Percentiles rank a stretch among this genome's conserved stretches.
Evolutionary conservation across 306 rosid species (phyloP).

Genomic region (Castanospermum australe): DNA sequence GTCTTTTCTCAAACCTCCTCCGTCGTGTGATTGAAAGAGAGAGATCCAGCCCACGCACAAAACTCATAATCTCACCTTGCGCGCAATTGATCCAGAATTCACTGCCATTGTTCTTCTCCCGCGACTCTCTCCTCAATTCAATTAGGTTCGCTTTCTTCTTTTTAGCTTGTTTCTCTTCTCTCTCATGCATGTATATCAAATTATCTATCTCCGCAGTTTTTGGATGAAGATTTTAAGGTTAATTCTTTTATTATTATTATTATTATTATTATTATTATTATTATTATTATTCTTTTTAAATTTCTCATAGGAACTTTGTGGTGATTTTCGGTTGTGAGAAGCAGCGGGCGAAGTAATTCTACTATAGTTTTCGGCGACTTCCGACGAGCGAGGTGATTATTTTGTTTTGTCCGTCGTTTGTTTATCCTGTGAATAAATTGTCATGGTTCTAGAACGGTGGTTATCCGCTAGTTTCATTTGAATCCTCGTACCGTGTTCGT

Average conservation of each 20-base stretch:
- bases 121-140: constrained; percentile 14
- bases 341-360: neutral
- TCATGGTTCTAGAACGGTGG: neutral
- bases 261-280: too few relatives aligned
- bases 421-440: neutral
- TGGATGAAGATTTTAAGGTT: neutral
- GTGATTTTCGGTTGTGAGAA: neutral
- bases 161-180: neutral
- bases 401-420: neutral
- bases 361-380: neutral
- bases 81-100: neutral
- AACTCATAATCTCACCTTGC: neutral
- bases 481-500: neutral
- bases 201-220: neutral
- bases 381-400: neutral
- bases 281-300: neutral
- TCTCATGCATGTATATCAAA: neutral
- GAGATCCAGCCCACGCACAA: constrained; percentile 45
- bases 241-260: neutral
- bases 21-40: constrained; percentile 27
- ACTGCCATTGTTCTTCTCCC: constrained; percentile 1
- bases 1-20: constrained; percentile 37
- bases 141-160: constrained; percentile 32
- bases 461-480: neutral
- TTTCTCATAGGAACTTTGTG: neutral